phyloP scores from a whole-genome alignment of 2,329 filamentous ascomycete species.

The Aspergillus brasiliensis region DNA sequence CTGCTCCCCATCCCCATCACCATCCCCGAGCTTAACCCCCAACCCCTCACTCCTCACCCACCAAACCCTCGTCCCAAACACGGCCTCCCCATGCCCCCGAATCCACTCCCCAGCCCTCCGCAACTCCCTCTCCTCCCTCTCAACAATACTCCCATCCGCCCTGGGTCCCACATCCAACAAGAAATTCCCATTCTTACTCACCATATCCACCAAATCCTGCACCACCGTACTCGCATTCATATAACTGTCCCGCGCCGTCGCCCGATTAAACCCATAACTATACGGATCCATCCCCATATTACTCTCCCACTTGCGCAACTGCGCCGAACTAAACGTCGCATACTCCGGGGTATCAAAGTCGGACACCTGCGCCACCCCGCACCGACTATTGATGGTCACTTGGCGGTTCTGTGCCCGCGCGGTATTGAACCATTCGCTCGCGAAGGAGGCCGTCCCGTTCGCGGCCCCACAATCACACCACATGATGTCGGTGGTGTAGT shows the following conservation, averaged over 20 bases:
- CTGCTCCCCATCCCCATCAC: neutral
- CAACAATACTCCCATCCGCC: constrained; percentile 58
- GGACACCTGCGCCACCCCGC: constrained; percentile 51
- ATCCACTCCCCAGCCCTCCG: constrained; percentile 59
- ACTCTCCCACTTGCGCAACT: constrained; percentile 61
- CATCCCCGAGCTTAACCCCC: constrained; percentile 32
- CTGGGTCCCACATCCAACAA: constrained; percentile 59
- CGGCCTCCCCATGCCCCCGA: constrained; percentile 54
- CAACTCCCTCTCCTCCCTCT: constrained; percentile 52
- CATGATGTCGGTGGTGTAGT: constrained; percentile 50
- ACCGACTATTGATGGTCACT: constrained; percentile 60
- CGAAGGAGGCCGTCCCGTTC: constrained; percentile 47
- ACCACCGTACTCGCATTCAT: constrained; percentile 57
- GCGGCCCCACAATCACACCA: constrained; percentile 53
- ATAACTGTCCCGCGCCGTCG: constrained; percentile 53
- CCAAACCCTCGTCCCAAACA: constrained; percentile 62
- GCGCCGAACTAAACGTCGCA: constrained; percentile 51
- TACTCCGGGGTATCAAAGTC: constrained; percentile 67
- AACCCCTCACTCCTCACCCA: constrained; percentile 44
- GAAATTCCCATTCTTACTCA: constrained; percentile 60
- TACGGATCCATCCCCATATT: constrained; percentile 64
- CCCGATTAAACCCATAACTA: constrained; percentile 61
- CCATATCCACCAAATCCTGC: constrained; percentile 54
- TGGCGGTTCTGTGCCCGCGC: constrained; percentile 46
- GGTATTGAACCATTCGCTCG: constrained; percentile 47